Conservation (phyloP, 768 basidiomycete genomes). For the Pilatotrama ljubarskyi region DNA sequence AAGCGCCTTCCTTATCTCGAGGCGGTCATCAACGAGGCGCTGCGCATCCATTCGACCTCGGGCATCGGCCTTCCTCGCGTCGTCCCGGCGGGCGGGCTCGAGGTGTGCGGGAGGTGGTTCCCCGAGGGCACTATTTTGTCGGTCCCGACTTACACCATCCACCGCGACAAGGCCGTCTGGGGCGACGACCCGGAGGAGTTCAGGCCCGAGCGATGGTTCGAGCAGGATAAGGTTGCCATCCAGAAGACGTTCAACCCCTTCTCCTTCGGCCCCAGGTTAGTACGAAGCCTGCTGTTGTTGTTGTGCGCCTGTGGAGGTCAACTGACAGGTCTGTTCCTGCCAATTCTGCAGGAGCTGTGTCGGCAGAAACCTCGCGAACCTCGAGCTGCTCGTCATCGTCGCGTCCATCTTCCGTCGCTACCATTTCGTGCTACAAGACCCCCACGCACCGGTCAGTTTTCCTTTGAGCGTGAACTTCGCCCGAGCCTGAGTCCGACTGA, state of each 20-base stretch:
- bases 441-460: conserved; percentile 52
- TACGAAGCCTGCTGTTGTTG: background rate
- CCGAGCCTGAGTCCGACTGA: background rate
- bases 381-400: conserved; percentile 80
- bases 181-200: conserved; percentile 74
- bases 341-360: conserved; percentile 65
- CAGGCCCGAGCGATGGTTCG: conserved; percentile 87
- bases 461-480: conserved; percentile 6
- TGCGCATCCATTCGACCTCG: conserved; percentile 84
- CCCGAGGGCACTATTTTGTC: conserved; percentile 74
- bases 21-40: conserved; percentile 84
- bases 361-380: conserved; percentile 75
- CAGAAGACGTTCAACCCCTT: conserved; percentile 85
- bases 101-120: conserved; percentile 58
- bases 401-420: conserved; percentile 79
- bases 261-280: conserved; percentile 76
- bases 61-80: conserved; percentile 81
- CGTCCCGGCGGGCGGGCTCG: conserved; percentile 73
- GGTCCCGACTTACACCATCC: conserved; percentile 82
- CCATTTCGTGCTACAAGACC: conserved; percentile 65
- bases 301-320: background rate
- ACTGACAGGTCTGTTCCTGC: background rate
- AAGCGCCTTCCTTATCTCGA: conserved; percentile 79
- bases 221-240: conserved; percentile 57
- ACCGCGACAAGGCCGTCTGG: conserved; percentile 72